Base-by-base conservation (phyloP, 2,329 filamentous ascomycete species). In the Pseudogymnoascus sp. region DNA sequence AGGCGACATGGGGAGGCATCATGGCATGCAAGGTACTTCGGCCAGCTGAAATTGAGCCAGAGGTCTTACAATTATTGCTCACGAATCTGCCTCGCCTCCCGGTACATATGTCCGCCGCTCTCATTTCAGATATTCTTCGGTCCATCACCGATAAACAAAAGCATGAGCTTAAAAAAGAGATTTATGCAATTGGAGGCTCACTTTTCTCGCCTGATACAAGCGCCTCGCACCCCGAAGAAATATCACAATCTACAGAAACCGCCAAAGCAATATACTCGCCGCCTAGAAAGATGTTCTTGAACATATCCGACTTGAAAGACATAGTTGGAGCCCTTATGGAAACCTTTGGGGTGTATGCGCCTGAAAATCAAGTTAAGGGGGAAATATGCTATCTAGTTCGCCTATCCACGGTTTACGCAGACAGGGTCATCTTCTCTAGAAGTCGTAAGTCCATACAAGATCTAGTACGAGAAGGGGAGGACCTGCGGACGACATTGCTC, bases 1-100 rank as follows among this genome's bases (percentile, higher is more conserved):
- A 65, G 60, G 59, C 65, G n/a, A 45, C 70, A 29, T 73, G 71
- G 71, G 54, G 67, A 10, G 70, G 71, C 2, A 66, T 73, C 8
- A 42, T 62, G 21, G 63, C 63, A 23, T 70, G 65, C 37, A 68
- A 69, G 64, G 67, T 71, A 42, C 29, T 72, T 29, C 51, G 57
- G 8, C 63, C 67, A 4, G 61, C 40, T 14, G 67, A 70, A 21
- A 63, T 70, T 26, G 62, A 66, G 39, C 57, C 37, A 5, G 34
- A 54, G 34, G 63, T 66, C 14, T 57, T 71, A 31, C 61, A 62
- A 16, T 47, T 39, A 18, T 60, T 70, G 21, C 21, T 72, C 5
- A 47, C 12, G 5, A 61, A 62, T 11, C 47, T 73, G 8, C 60
- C 64, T 18, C n/a, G 64, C 18, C 60, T 71, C 34, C 62, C 67